These are phyloP conservation scores for Schoenoplectus tabernaemontani DNA, from an alignment of 202 grass and related monocot species.

Conservation along the genomic window DNA sequence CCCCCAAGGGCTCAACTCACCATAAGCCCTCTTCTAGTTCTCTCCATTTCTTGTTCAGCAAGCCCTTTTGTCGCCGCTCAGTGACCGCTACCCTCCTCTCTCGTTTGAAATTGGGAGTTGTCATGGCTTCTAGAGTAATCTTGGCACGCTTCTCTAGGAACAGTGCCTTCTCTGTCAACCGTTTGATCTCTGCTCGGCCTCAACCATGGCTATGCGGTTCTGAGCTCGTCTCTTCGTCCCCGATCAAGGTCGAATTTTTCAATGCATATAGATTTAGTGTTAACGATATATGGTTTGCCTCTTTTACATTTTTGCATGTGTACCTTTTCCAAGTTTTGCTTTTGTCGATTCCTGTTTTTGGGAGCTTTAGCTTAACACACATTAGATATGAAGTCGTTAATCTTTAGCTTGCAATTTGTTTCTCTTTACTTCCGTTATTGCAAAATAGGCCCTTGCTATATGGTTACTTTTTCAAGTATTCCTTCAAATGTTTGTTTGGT, in stretches of 20 bases:
- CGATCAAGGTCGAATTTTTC: not conserved
- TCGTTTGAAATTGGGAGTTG: not conserved
- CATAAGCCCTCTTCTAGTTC: not conserved
- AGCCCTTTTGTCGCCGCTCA: constrained; percentile 9
- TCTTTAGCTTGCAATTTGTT: not conserved
- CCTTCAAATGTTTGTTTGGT: not conserved
- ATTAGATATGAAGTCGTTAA: not conserved
- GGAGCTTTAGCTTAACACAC: not conserved
- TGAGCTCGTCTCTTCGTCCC: constrained; percentile 2
- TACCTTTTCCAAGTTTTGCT: not conserved
- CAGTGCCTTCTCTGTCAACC: not conserved
- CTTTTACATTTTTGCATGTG: not conserved
- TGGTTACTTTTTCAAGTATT: not conserved
- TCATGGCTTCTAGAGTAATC: constrained; percentile 23
- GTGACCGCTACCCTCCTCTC: not conserved
- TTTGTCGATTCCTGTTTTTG: not conserved
- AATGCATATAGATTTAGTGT: not conserved
- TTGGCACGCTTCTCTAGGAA: constrained; percentile 9
- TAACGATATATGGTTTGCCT: too few species aligned
- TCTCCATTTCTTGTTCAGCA: constrained; percentile 19
- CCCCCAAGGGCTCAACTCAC: not conserved
- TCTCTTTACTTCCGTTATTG: not conserved
- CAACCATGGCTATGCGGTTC: constrained; percentile 1
- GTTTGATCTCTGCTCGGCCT: not conserved
- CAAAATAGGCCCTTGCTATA: not conserved